A percentile compares a stretch with the other conserved stretches of the same genome.
phyloP scores from a whole-genome alignment of 805 yeast genomes.

The Lipomyces sp. region DNA sequence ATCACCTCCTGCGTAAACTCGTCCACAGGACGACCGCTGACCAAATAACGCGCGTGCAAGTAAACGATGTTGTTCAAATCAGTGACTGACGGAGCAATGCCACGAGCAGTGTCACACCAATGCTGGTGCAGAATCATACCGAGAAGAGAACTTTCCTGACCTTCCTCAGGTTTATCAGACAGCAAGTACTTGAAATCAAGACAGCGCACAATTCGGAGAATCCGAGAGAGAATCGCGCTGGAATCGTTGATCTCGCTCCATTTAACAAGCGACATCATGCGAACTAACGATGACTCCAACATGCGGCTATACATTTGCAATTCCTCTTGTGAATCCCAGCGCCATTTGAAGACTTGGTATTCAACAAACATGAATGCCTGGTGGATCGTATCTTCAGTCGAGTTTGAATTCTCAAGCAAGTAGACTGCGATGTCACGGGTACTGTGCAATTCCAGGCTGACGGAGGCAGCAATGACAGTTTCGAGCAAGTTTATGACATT shows the following conservation, averaged over 20 bases:
- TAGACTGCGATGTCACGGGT: conserved; percentile 13
- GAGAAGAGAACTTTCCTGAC: neutral
- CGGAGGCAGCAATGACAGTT: neutral
- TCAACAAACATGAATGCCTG: conserved; percentile 17
- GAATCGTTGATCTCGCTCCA: conserved; percentile 11
- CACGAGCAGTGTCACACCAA: conserved; percentile 2
- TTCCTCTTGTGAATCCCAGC: conserved; percentile 4
- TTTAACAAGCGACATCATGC: conserved; percentile 10
- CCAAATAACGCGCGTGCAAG: conserved; percentile 12
- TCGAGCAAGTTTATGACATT: conserved; percentile 4
- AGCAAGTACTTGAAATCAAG: conserved; percentile 1
- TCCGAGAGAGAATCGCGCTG: conserved; percentile 4
- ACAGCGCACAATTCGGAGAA: conserved; percentile 1
- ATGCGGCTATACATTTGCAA: conserved; percentile 1
- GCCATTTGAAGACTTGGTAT: neutral
- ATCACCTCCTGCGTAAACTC: conserved; percentile 4
- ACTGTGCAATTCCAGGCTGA: conserved; percentile 15
- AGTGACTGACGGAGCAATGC: conserved; percentile 2
- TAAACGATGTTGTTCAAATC: conserved; percentile 6
- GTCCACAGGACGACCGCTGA: neutral
- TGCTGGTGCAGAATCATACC: conserved; percentile 2
- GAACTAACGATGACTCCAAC: conserved; percentile 1
- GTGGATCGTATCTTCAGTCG: conserved; percentile 13
- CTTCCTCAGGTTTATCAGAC: neutral
- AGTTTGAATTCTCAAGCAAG: conserved; percentile 6